Evolutionary conservation across 305 asterid genomes (phyloP).

Genomic region (Fraxinus latifolia): DNA sequence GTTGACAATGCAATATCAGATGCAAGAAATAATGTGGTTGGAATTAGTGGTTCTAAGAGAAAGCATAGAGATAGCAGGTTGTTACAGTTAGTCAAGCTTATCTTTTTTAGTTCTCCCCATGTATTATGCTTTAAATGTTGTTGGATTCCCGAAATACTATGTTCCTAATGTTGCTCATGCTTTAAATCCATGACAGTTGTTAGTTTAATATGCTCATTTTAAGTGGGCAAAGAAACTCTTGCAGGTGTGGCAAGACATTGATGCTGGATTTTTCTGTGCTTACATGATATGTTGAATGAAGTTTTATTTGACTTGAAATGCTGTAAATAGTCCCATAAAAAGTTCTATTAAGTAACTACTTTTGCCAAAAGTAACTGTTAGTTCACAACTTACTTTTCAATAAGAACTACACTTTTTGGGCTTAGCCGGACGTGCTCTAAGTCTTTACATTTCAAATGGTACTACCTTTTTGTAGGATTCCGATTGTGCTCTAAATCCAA

Average conservation of each 20-base stretch:
- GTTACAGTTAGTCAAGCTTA: conserved; percentile 23
- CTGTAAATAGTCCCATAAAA: background rate
- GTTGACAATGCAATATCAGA: conserved; percentile 31
- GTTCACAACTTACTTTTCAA: background rate
- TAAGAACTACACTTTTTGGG: background rate
- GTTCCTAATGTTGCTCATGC: background rate
- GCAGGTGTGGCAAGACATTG: conserved; percentile 5
- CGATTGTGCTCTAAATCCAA: background rate
- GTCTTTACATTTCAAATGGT: background rate
- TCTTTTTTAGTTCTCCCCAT: conserved; percentile 18
- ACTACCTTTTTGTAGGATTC: background rate
- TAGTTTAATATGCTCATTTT: conserved; percentile 7
- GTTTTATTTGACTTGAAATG: background rate
- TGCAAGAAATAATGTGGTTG: conserved; percentile 31
- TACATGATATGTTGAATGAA: background rate
- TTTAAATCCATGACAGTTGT: background rate
- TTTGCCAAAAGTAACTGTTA: background rate
- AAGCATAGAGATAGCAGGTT: conserved; percentile 68
- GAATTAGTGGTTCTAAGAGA: conserved; percentile 57
- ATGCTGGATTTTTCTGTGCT: conserved; percentile 1
- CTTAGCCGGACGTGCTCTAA: background rate
- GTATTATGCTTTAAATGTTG: conserved; percentile 20
- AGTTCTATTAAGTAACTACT: background rate
- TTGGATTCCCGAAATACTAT: background rate
- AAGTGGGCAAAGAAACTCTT: conserved; percentile 20